Evolutionary conservation across 2,329 filamentous ascomycete species (phyloP).

Genomic region (Diaporthe longicolla): DNA sequence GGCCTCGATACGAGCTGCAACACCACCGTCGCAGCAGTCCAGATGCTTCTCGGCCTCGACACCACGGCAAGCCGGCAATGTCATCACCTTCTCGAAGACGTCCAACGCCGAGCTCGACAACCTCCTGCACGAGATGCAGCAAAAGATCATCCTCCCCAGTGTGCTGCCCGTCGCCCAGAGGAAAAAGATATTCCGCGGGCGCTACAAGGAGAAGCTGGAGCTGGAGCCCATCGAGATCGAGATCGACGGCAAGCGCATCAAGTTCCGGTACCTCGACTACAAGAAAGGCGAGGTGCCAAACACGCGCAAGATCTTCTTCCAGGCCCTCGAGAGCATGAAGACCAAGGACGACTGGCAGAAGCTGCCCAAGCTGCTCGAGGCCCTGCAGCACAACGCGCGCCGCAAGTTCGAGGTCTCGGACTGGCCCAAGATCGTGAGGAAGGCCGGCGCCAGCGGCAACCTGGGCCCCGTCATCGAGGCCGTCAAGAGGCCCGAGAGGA

Average conservation of each 20-base stretch:
- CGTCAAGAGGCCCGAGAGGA: constrained; percentile 61
- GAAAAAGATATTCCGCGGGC: constrained; percentile 64
- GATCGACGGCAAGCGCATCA: constrained; percentile 69
- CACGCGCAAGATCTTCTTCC: constrained; percentile 55
- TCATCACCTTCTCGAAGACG: constrained; percentile 64
- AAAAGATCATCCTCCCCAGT: constrained; percentile 72
- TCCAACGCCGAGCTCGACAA: constrained; percentile 68
- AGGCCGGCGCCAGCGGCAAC: constrained; percentile 57
- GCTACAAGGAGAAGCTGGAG: constrained; percentile 63
- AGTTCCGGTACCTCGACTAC: constrained; percentile 64
- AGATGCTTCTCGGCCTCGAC: constrained; percentile 47
- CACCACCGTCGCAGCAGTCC: constrained; percentile 38
- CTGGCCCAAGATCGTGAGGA: constrained; percentile 58
- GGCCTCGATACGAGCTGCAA: constrained; percentile 40
- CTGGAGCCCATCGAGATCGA: constrained; percentile 71
- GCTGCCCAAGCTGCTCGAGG: constrained; percentile 66
- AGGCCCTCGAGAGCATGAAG: constrained; percentile 61
- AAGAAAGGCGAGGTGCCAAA: constrained; percentile 57
- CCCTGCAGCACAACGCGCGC: constrained; percentile 58
- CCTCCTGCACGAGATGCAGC: constrained; percentile 66
- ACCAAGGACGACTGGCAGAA: constrained; percentile 66
- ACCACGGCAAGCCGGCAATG: constrained; percentile 47
- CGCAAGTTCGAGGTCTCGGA: constrained; percentile 54
- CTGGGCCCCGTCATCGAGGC: constrained; percentile 65
- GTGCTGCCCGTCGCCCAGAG: constrained; percentile 69